A percentile compares a stretch with the other conserved stretches of the same genome.
These are phyloP conservation scores for Trichaptum fuscoviolaceum DNA, from an alignment of 768 basidiomycete species.

Conservation along the genomic window DNA sequence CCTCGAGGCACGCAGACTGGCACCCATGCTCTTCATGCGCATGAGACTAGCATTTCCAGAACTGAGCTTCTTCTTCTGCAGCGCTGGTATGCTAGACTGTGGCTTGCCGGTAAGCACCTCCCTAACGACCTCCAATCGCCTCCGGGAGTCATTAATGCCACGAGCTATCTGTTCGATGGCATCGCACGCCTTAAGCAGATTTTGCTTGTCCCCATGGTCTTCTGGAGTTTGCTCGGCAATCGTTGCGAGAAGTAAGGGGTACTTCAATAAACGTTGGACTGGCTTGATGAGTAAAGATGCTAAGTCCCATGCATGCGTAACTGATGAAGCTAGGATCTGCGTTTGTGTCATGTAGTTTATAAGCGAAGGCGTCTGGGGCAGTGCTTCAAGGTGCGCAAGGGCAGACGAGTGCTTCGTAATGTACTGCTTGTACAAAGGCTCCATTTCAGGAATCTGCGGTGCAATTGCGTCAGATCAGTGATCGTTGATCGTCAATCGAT, in stretches of 20 bases:
- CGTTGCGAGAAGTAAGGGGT: conserved; percentile 76
- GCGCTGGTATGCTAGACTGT: conserved; percentile 31
- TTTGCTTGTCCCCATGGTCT: conserved; percentile 58
- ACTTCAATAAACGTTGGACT: conserved; percentile 93
- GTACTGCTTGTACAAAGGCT: conserved; percentile 70
- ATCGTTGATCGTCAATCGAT: conserved; percentile 5
- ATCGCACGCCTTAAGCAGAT: conserved; percentile 45
- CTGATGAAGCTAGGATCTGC: conserved; percentile 56
- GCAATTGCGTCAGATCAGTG: conserved; percentile 9
- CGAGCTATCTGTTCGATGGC: conserved; percentile 69
- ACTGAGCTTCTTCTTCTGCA: conserved; percentile 19
- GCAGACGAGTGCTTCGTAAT: conserved; percentile 78
- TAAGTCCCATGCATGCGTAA: conserved; percentile 90
- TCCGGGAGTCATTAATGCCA: conserved; percentile 72
- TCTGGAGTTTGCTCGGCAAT: conserved; percentile 74
- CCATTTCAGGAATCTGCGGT: conserved; percentile 59
- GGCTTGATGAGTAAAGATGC: conserved; percentile 95
- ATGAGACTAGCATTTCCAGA: conserved; percentile 40
- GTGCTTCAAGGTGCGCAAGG: conserved; percentile 55
- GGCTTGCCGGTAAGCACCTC: conserved; percentile 46
- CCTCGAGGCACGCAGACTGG: conserved; percentile 32
- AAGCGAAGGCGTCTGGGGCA: conserved; percentile 53
- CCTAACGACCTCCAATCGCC: conserved; percentile 74
- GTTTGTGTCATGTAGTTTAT: conserved; percentile 63
- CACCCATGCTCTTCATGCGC: conserved; percentile 52